Percentiles rank a stretch among this genome's conserved stretches.
Conservation (phyloP, 2,329 filamentous ascomycete species). For the Colletotrichum musae region DNA sequence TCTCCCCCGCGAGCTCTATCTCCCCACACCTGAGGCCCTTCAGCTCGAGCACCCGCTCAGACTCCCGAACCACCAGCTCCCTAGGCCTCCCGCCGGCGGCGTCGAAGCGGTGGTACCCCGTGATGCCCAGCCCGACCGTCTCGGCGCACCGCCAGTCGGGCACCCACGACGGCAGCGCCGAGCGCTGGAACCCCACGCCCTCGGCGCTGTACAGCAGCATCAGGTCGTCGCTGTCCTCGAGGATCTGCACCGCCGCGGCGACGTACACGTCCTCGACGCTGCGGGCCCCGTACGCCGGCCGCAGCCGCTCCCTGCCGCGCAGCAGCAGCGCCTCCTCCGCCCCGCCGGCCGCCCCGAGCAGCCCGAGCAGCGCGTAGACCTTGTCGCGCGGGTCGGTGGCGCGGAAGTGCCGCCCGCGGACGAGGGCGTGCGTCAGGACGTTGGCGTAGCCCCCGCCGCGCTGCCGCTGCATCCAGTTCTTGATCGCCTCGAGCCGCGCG, state of each 20-base stretch:
- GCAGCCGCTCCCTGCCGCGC: neutral
- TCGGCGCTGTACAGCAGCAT: slow-evolving; percentile 7
- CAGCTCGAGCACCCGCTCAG: neutral
- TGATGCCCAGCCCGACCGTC: neutral
- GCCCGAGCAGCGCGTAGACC: slow-evolving; percentile 42
- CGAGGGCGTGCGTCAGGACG: neutral
- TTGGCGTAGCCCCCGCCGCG: neutral
- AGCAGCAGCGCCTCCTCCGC: no score
- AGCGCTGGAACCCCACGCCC: neutral
- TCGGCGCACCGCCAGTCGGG: slow-evolving; percentile 16
- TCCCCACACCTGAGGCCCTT: neutral
- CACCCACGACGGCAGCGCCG: slow-evolving; percentile 3
- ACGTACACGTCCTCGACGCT: neutral
- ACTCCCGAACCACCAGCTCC: neutral
- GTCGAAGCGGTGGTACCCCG: neutral
- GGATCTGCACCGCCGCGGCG: slow-evolving; percentile 8
- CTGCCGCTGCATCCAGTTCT: neutral
- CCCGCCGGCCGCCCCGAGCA: neutral
- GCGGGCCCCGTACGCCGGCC: neutral
- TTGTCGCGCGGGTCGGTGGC: slow-evolving; percentile 41
- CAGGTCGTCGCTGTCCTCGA: neutral
- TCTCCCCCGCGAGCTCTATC: neutral
- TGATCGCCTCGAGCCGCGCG: slow-evolving; percentile 6
- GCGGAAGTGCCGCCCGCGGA: slow-evolving; percentile 24
- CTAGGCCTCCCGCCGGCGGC: neutral